Conservation (phyloP, 345 rosid species). For the Heritiera fomes region DNA sequence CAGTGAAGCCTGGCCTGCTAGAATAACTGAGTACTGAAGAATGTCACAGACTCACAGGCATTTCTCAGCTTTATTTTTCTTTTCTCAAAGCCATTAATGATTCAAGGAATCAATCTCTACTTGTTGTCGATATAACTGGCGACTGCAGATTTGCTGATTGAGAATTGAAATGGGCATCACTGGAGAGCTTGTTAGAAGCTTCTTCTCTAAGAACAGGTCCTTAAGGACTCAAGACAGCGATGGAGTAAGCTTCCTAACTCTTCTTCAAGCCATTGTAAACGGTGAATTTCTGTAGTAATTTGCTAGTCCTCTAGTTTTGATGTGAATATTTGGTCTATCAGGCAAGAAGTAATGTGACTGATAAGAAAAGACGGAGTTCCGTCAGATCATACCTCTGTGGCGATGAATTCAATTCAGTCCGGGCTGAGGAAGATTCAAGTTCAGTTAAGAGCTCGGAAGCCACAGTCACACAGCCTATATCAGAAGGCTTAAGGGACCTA, state of each 20-base stretch:
- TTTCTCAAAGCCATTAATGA: conserved; percentile 22
- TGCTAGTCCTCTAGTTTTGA: not conserved
- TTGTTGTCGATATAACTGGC: conserved; percentile 31
- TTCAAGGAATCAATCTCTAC: conserved; percentile 45
- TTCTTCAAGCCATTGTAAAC: not conserved
- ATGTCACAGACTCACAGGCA: conserved; percentile 38
- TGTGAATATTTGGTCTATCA: conserved; percentile 23
- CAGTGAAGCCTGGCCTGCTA: conserved; percentile 22
- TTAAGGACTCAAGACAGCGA: conserved; percentile 36
- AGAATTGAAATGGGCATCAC: conserved; percentile 74
- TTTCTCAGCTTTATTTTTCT: conserved; percentile 21
- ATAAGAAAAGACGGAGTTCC: conserved; percentile 64
- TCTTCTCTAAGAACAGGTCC: conserved; percentile 66
- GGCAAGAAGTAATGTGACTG: conserved; percentile 50
- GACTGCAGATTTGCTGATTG: conserved; percentile 21
- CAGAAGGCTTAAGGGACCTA: conserved; percentile 26
- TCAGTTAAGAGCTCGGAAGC: conserved; percentile 64
- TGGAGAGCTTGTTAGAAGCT: conserved; percentile 63
- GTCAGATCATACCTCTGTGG: conserved; percentile 81
- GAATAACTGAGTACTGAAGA: conserved; percentile 13
- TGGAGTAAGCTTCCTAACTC: conserved; percentile 38
- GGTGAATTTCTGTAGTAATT: not conserved
- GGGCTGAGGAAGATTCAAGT: conserved; percentile 75
- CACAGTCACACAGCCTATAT: conserved; percentile 41
- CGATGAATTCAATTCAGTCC: conserved; percentile 70